Conservation (phyloP, 2,329 filamentous ascomycete genomes). For the Cercospora zeina region DNA sequence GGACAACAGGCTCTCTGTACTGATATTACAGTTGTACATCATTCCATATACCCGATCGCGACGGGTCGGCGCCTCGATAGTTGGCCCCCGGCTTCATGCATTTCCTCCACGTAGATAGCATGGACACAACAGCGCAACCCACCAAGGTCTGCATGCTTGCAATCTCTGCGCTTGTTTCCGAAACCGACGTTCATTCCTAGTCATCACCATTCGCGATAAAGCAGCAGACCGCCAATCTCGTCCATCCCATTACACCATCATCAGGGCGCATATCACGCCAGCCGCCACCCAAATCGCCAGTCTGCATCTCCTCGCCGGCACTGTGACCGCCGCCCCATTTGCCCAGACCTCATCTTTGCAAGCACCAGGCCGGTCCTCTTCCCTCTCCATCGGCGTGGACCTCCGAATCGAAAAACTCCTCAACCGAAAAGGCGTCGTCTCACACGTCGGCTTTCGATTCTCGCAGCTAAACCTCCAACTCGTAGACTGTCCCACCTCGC, state of each 20-base stretch:
- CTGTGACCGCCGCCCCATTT: not conserved
- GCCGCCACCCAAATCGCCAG: not conserved
- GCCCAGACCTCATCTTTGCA: not conserved
- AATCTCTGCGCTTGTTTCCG: not conserved
- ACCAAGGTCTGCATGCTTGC: not conserved
- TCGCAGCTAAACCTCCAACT: slow-evolving; percentile 5
- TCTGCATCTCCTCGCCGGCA: not conserved
- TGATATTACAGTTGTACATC: not conserved
- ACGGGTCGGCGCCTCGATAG: not conserved
- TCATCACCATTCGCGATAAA: not conserved
- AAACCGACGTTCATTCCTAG: not conserved
- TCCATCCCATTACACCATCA: not conserved
- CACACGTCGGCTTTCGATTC: not conserved
- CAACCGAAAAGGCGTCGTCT: not conserved
- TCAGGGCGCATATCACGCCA: not conserved
- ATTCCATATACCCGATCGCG: not conserved
- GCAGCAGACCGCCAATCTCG: not conserved
- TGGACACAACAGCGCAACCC: not conserved
- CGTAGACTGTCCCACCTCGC: not conserved
- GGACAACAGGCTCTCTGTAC: not conserved
- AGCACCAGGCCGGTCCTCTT: not conserved
- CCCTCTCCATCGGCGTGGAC: not conserved
- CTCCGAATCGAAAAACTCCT: not conserved
- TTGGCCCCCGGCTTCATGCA: not conserved
- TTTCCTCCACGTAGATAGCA: not conserved